These are phyloP conservation scores for Cystofilobasidium ferigula DNA, from an alignment of 768 basidiomycete species.

Conservation along the genomic window DNA sequence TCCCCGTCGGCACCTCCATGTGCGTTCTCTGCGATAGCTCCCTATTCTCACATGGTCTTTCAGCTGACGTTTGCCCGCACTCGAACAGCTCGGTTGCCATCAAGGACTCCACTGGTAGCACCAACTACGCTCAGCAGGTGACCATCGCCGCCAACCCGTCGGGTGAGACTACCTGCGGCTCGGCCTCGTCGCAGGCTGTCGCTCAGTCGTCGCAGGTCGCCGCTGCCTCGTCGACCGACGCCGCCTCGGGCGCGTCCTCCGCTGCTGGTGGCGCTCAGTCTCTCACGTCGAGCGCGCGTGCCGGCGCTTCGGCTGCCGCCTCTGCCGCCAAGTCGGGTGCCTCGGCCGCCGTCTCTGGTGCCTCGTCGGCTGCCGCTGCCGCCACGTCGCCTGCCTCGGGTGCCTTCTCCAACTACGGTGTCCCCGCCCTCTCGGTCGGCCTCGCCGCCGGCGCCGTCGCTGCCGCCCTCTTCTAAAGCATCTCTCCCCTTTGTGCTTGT, in stretches of 20 bases:
- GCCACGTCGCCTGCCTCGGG: neutral
- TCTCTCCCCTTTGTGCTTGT: too few species aligned
- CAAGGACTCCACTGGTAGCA: conserved; percentile 10
- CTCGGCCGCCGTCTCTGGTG: neutral
- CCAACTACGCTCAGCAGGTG: conserved; percentile 14
- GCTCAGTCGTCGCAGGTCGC: neutral
- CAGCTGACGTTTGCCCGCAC: too few species aligned
- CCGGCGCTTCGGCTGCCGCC: too few species aligned
- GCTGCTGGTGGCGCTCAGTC: too few species aligned
- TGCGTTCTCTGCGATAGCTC: neutral
- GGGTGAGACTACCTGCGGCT: neutral
- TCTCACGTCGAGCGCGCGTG: too few species aligned
- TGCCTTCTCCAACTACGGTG: neutral
- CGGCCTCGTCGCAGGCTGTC: neutral
- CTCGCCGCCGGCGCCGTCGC: neutral
- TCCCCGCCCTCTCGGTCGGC: neutral
- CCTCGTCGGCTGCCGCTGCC: neutral
- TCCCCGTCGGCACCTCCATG: conserved; percentile 8
- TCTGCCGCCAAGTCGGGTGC: too few species aligned
- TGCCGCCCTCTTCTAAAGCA: conserved; percentile 2
- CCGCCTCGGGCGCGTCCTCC: neutral
- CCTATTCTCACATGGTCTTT: neutral
- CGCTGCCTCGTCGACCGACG: neutral
- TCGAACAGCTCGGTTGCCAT: conserved; percentile 8
- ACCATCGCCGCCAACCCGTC: conserved; percentile 16